Base-by-base conservation (phyloP, 2,329 filamentous ascomycete species). In the Pseudogymnoascus pannorum region DNA sequence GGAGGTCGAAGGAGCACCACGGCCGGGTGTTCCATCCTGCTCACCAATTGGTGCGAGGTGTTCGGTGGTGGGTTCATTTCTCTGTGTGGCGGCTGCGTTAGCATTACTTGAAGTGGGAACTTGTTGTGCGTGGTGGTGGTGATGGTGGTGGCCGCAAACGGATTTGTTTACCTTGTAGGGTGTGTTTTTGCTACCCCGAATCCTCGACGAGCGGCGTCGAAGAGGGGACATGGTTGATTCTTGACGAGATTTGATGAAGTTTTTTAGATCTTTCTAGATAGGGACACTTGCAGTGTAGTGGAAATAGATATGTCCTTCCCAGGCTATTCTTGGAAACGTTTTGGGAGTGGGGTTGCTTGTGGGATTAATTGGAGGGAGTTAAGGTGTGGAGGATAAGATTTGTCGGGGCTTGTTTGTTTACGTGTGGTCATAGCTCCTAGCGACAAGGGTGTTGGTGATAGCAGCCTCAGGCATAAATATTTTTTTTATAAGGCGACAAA, bases 201-300 rank as follows among this genome's bases (percentile, higher is more conserved):
- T 68, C 61, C 71, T 65, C 9, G 68, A 68, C 6, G 71, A 72
- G 6, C 71, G 68, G 64, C 71, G 71, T 58, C 69, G 69, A 63
- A 67, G 62, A 16, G 62, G 60, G 22, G 62, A 62, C 54, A 62
- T 62, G n/a, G 29, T 20, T 38, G 11, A 1, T 24, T 42, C 16
- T 61, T 16, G 29, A 57, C 18, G 51, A 5, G 51, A 9, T 57
- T n/a, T 8, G 22, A 8, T 31, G 3, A 31, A 31, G n/a, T n/a
- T n/a, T n/a, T 57, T 22, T 57, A 16, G 36, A 48, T 24, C 58
- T 12, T 16, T 26, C 57, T 29, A 14, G 9, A 60, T n/a, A 42
- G 35, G 24, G 42, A 60, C 14, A 26, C 24, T 35, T 26, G 40
- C 24, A 26, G 33, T 22, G 26, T n/a, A n/a, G 24, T 44, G 40